A percentile compares a stretch with the other conserved stretches of the same genome.
Conservation (phyloP, 2,329 filamentous ascomycete genomes). For the Fusarium mexicanum region DNA sequence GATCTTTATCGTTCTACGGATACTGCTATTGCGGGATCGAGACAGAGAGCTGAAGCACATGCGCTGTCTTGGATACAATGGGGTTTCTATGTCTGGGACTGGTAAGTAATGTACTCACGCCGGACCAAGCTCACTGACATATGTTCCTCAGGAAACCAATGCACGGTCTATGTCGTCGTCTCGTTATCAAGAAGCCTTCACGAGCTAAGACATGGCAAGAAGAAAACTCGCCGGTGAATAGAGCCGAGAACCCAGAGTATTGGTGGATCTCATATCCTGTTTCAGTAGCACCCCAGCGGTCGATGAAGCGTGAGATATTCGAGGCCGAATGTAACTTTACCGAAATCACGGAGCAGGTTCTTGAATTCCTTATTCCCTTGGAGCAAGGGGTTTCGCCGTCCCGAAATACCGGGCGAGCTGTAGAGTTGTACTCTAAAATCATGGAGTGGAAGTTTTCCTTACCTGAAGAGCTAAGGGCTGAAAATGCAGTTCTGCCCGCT, state of each 20-base stretch:
- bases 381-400: background rate
- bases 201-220: constrained; percentile 17
- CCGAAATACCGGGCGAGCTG: background rate
- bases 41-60: constrained; percentile 20
- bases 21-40: constrained; percentile 12
- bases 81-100: constrained; percentile 32
- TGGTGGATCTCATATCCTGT: constrained; percentile 30
- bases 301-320: constrained; percentile 22
- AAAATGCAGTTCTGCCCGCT: constrained; percentile 12
- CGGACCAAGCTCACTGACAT: background rate
- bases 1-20: constrained; percentile 16
- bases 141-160: constrained; percentile 21
- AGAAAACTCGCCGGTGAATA: background rate
- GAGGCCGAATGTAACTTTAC: constrained; percentile 21
- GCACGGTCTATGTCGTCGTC: constrained; percentile 21
- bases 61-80: constrained; percentile 31
- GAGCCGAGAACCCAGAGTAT: constrained; percentile 12
- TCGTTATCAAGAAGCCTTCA: constrained; percentile 1
- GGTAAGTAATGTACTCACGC: background rate
- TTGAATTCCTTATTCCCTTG: constrained; percentile 19
- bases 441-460: constrained; percentile 28
- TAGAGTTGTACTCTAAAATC: constrained; percentile 8
- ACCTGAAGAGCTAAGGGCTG: constrained; percentile 15
- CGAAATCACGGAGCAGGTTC: constrained; percentile 20
- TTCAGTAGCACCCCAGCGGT: constrained; percentile 3